phyloP scores from a whole-genome alignment of 805 yeast species.

The Metschnikowia noctiluminum region DNA sequence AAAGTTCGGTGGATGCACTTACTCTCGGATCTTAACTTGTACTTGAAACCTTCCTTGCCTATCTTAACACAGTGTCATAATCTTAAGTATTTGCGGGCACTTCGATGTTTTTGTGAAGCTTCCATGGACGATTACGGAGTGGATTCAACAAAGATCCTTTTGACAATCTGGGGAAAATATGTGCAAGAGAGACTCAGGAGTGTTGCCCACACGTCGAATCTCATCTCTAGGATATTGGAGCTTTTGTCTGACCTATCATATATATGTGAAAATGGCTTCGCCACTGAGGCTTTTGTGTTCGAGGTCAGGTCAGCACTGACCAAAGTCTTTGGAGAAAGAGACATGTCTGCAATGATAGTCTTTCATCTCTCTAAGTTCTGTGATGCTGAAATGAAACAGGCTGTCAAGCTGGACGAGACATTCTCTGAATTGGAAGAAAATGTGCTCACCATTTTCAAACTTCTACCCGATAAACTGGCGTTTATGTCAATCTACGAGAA shows the following conservation, averaged over 20 bases:
- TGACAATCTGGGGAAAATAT: conserved; percentile 26
- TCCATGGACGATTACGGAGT: conserved; percentile 20
- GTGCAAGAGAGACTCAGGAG: not conserved
- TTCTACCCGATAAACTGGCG: conserved; percentile 31
- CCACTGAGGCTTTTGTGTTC: conserved; percentile 24
- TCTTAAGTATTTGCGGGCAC: not conserved
- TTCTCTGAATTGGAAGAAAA: conserved; percentile 19
- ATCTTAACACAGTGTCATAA: conserved; percentile 12
- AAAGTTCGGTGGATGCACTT: conserved; percentile 31
- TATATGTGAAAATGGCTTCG: conserved; percentile 7
- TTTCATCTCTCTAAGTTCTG: conserved; percentile 29
- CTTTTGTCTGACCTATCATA: conserved; percentile 13
- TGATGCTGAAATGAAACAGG: conserved; percentile 27
- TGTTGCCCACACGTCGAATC: not conserved
- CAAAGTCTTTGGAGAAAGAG: conserved; percentile 16
- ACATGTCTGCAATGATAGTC: conserved; percentile 18
- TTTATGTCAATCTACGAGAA: conserved; percentile 30
- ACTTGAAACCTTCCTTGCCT: conserved; percentile 22
- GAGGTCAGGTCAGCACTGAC: conserved; percentile 31
- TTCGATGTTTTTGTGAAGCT: conserved; percentile 16
- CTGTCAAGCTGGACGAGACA: conserved; percentile 9
- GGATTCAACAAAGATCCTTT: conserved; percentile 20
- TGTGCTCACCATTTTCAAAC: conserved; percentile 29
- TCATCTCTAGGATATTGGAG: conserved; percentile 15
- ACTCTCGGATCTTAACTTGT: conserved; percentile 23